phyloP scores from a whole-genome alignment of 257 asterid genomes.

The Primulina huaijiensis region DNA sequence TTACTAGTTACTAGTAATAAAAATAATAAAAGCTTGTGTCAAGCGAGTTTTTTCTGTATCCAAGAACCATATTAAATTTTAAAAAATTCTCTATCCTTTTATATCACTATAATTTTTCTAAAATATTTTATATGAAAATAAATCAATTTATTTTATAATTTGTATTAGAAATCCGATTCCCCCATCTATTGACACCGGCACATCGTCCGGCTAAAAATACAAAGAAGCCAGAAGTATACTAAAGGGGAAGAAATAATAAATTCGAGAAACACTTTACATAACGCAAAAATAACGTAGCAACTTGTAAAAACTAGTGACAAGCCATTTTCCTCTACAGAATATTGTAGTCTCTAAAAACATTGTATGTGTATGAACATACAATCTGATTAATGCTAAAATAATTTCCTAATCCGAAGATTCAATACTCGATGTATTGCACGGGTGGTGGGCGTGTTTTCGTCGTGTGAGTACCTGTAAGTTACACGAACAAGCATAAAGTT shows the following conservation, averaged over 20 bases:
- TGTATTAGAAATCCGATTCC: background rate
- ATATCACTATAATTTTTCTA: too few relatives aligned
- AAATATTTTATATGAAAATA: too few relatives aligned
- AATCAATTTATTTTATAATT: background rate
- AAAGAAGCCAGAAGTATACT: background rate
- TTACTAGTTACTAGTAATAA: too few relatives aligned
- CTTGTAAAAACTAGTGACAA: conserved; percentile 9
- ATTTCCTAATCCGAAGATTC: conserved; percentile 12
- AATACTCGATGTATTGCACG: conserved; percentile 75
- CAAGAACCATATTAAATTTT: too few relatives aligned
- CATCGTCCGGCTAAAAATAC: background rate
- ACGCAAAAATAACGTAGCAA: background rate
- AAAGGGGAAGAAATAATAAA: background rate
- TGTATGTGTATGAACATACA: conserved; percentile 22
- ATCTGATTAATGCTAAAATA: conserved; percentile 14
- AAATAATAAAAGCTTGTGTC: too few relatives aligned
- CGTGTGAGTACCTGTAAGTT: conserved; percentile 41
- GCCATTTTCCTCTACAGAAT: conserved; percentile 25
- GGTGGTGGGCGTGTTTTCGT: conserved; percentile 59
- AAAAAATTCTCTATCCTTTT: too few relatives aligned
- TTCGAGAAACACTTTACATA: background rate
- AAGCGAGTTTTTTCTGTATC: too few relatives aligned
- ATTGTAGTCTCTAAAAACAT: conserved; percentile 23
- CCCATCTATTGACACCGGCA: background rate
- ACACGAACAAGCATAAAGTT: background rate